Evolutionary conservation across 257 asterid species (phyloP), one percentile per base, ranked within the genome.

Genomic region (Solanum boliviense): DNA sequence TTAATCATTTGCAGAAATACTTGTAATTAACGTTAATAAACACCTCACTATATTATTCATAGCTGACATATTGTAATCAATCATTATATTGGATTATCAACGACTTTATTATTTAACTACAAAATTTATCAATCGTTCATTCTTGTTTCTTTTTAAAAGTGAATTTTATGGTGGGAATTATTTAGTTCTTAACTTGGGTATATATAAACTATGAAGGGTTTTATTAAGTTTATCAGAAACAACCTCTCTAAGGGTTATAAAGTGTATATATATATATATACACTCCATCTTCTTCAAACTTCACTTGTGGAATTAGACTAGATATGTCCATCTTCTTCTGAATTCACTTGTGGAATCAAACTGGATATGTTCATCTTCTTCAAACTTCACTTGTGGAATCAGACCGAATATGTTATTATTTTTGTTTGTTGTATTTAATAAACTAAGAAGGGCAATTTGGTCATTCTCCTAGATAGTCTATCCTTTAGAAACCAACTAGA

Each of bases 311-410:
- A 9, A 21, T 10, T 2, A 65, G 0, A 65, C 5, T 4, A 13
- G 3, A 65, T 25, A 65, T 25, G 9, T 12, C 2, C 8, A 56
- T 7, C 4, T 20, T 56, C 9, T 56, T 7, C 5, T 1, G 7
- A 52, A 8, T 52, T 20, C 25, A 56, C 11, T 21, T n/a, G 32
- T n/a, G 32, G 1, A 10, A 23, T 12, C 0, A 67, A 0, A 67
- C 0, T 2, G 20, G 2, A 67, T 27, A 27, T 5, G 10, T 67
- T 0, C 1, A 52, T 6, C 6, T 21, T 60, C 6, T 60, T 60
- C 6, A 3, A 2, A 60, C 1, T 9, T 60, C 11, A 60, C 1
- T 9, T 4, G 13, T 9, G 0, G 1, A 5, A n/a, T 13, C 10
- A 67, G 1, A 13, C 0, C 0, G 1, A 0, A 27, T 27, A 68